Percentiles rank a stretch among this genome's conserved stretches.
Evolutionary conservation across 2,329 filamentous ascomycete genomes (phyloP).

Genomic region (Neurospora sp.): DNA sequence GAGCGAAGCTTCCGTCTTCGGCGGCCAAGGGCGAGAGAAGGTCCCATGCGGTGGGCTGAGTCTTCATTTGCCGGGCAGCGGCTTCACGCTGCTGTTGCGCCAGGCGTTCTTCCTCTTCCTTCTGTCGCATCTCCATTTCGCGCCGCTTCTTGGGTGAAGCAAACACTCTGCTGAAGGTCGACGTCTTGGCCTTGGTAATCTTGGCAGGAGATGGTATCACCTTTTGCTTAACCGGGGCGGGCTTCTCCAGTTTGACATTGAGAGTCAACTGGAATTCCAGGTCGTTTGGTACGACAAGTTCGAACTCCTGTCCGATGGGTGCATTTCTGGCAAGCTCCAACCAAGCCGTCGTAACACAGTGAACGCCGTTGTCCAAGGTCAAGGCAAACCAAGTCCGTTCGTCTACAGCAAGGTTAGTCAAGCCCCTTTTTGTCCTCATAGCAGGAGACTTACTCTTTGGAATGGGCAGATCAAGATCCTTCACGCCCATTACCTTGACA

Average conservation of each 20-base stretch:
- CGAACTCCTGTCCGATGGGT: slow-evolving; percentile 95
- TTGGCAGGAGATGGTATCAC: slow-evolving; percentile 51
- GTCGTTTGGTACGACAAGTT: slow-evolving; percentile 92
- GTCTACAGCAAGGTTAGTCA: slow-evolving; percentile 37
- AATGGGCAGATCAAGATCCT: slow-evolving; percentile 84
- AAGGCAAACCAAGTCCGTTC: slow-evolving; percentile 91
- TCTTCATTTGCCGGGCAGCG: slow-evolving; percentile 49
- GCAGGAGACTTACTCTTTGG: slow-evolving; percentile 63
- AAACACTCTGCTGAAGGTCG: slow-evolving; percentile 84
- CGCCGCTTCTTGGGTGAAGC: slow-evolving; percentile 94
- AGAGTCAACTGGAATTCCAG: slow-evolving; percentile 98
- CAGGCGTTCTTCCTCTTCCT: slow-evolving; percentile 69
- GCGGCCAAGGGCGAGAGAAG: slow-evolving; percentile 77
- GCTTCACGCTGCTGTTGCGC: slow-evolving; percentile 55
- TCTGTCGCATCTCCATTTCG: slow-evolving; percentile 79
- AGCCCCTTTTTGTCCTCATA: not conserved
- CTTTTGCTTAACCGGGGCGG: slow-evolving; percentile 42
- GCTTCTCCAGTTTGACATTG: slow-evolving; percentile 86
- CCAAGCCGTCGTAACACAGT: slow-evolving; percentile 96
- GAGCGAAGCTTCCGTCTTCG: slow-evolving; percentile 86
- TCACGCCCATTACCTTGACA: slow-evolving; percentile 97
- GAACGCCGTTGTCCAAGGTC: slow-evolving; percentile 94
- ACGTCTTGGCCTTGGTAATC: slow-evolving; percentile 60
- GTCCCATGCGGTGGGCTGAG: slow-evolving; percentile 70
- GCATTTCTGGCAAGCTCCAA: slow-evolving; percentile 84